phyloP scores from a whole-genome alignment of 164 flowering plant genomes.

The Pachysandra terminalis region DNA sequence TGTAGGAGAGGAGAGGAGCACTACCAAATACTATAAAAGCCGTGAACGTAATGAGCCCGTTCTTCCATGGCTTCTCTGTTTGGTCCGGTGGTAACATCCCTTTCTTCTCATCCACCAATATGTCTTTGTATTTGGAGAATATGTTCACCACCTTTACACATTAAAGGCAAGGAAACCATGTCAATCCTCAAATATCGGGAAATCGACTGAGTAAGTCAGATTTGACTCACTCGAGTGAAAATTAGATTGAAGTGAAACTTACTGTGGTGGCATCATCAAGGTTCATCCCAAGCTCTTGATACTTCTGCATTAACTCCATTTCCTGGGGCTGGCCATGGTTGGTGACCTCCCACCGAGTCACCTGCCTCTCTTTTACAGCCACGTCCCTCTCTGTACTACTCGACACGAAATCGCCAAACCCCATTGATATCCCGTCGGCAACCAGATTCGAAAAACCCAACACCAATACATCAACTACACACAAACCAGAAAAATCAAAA shows the following conservation, averaged over 20 bases:
- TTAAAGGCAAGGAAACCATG: too few species aligned
- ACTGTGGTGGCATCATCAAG: too few species aligned
- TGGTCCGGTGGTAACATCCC: slow-evolving; percentile 43
- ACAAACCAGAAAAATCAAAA: too few species aligned
- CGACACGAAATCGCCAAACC: too few species aligned
- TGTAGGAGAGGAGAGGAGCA: too few species aligned
- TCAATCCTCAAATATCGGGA: too few species aligned
- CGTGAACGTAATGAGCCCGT: slow-evolving; percentile 44
- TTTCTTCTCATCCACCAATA: slow-evolving; percentile 51
- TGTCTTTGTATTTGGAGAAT: slow-evolving; percentile 52
- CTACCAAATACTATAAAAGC: slow-evolving; percentile 51
- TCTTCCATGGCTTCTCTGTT: slow-evolving; percentile 63
- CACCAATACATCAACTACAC: too few species aligned
- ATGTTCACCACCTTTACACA: slow-evolving; percentile 42
- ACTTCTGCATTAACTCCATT: slow-evolving; percentile 26
- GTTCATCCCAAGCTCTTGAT: slow-evolving; percentile 36
- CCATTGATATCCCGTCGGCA: too few species aligned
- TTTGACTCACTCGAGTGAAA: too few species aligned
- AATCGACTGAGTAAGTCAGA: too few species aligned
- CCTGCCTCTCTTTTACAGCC: slow-evolving; percentile 35
- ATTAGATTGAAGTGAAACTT: too few species aligned
- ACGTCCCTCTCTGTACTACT: slow-evolving; percentile 48
- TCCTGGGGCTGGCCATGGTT: slow-evolving; percentile 19
- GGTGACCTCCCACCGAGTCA: slow-evolving; percentile 41
- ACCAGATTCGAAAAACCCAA: too few species aligned